Base-by-base conservation (phyloP, 1,284 basidiomycete genomes). In the Cronartium quercuum region DNA sequence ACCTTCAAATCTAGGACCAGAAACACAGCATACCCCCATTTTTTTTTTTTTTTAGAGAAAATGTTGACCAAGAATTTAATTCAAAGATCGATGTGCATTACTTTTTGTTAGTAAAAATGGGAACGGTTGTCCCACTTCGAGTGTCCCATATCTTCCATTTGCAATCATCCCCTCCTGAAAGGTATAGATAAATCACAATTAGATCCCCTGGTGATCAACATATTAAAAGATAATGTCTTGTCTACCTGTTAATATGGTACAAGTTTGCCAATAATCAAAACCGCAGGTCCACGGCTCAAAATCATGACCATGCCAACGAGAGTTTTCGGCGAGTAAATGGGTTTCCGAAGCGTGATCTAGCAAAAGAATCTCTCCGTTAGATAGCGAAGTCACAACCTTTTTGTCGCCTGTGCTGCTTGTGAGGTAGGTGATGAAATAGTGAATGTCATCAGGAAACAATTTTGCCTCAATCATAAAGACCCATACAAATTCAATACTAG, bases 221-320 rank as follows among this genome's bases (percentile, higher is more conserved):
- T 42, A 34, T 42, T 58, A 73, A 34, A 24, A 42, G 37, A 21
- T 34, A 24, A 12, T 58, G 37, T n/a, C 6, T 6, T 35, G 6
- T 13, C n/a, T 21, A 90, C 93, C 94, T 15, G 92, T 94, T 84
- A 92, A 97, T 1, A 95, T 84, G 15, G 90, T 82, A 78, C 88
- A 87, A 0, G 84, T 83, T 76, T 91, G 83, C 89, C 91, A 94
- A 78, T 90, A 89, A 80, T 97, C 88, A 88, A 91, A 98, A 0
- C 91, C 89, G 0, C 89, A 88, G 63, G 93, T 89, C 96, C 96
- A 99, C 0, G 95, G 91, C 81, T 98, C 96, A 79, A 88, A 89
- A 76, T 94, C 92, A 80, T 98, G 96, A 5, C 92, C 95, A 74
- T 86, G 83, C 94, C 95, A 98, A 4, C 70, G 34, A 1, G 12